Percentiles rank a stretch among this genome's conserved stretches.
phyloP scores from a whole-genome alignment of 345 rosid species.

The Corchorus olitorius region DNA sequence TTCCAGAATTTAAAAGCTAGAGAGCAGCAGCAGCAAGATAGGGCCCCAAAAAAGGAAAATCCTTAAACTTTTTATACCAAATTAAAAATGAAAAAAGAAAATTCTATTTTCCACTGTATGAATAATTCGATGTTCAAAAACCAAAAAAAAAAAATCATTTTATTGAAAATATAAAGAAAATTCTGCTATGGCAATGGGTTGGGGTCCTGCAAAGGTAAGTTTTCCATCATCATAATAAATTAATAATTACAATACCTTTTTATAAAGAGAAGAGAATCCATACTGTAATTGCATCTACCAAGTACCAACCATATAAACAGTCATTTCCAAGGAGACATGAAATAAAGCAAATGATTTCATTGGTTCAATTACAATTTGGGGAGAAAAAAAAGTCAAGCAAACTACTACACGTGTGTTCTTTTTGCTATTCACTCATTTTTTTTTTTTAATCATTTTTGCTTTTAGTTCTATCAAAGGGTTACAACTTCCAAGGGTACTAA shows the following conservation, averaged over 20 bases:
- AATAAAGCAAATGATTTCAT: conserved; percentile 2
- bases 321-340: not conserved
- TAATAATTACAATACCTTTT: not conserved
- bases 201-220: conserved; percentile 1
- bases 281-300: not conserved
- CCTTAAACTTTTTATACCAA: too few species aligned
- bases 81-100: too few species aligned
- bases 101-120: not conserved
- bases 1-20: too few species aligned
- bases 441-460: not conserved
- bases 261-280: not conserved
- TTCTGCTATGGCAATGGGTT: not conserved
- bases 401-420: not conserved
- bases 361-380: not conserved
- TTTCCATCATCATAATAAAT: not conserved
- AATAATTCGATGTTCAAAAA: not conserved
- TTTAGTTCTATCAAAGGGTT: not conserved
- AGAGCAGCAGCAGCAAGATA: too few species aligned
- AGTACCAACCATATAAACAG: not conserved
- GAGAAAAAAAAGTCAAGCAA: not conserved
- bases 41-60: too few species aligned
- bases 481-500: not conserved
- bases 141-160: not conserved
- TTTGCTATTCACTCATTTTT: not conserved
- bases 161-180: not conserved